Evolutionary conservation across 139 green algal species (phyloP).

Genomic region (Ettlia oleoabundans): DNA sequence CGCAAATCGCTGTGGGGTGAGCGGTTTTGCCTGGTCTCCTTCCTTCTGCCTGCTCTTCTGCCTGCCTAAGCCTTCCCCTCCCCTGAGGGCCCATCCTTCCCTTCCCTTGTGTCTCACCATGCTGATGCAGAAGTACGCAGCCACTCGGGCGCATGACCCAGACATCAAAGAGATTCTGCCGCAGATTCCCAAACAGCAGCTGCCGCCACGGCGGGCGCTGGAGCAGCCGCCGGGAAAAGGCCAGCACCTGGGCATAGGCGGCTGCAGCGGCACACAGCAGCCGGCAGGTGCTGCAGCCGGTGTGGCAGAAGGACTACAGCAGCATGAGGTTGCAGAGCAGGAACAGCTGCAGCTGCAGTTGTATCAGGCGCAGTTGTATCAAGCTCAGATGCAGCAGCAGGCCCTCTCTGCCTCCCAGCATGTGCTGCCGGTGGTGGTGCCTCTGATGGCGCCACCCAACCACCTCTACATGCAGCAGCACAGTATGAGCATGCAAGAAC

Average conservation of each 20-base stretch:
- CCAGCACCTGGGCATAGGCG: background rate
- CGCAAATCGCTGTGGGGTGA: too few relatives aligned
- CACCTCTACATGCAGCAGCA: slow-evolving; percentile 8
- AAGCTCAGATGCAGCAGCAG: too few relatives aligned
- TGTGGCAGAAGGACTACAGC: background rate
- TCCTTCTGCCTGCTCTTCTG: too few relatives aligned
- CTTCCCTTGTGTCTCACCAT: background rate
- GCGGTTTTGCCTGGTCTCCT: too few relatives aligned
- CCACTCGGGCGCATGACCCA: background rate
- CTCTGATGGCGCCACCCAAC: background rate
- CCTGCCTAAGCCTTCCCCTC: too few relatives aligned
- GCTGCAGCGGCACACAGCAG: background rate
- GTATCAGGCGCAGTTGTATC: too few relatives aligned
- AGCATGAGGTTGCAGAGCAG: too few relatives aligned
- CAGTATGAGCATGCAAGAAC: too few relatives aligned
- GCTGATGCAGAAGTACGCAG: slow-evolving; percentile 14
- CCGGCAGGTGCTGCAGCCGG: background rate
- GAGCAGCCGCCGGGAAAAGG: background rate
- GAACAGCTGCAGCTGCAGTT: too few relatives aligned
- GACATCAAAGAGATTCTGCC: background rate
- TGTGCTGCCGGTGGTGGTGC: background rate
- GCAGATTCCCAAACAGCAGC: background rate
- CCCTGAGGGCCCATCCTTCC: too few relatives aligned
- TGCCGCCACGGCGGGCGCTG: background rate
- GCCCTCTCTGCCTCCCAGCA: too few relatives aligned